These are phyloP conservation scores for Cladosporium sp. DNA, from an alignment of 2,329 filamentous ascomycete species.

Conservation along the genomic window DNA sequence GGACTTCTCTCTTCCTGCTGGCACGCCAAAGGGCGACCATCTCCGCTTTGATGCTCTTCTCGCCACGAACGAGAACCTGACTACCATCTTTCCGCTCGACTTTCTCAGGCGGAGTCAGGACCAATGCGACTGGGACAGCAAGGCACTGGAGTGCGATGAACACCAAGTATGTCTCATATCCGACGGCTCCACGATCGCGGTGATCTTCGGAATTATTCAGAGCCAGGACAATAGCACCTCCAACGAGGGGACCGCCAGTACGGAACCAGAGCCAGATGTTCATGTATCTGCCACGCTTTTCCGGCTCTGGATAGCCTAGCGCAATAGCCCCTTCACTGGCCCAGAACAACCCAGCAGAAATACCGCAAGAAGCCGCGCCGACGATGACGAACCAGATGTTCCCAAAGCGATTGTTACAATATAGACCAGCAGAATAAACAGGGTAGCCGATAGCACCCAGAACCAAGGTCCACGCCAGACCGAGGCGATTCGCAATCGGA, in stretches of 20 bases:
- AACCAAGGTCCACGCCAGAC: conserved; percentile 42
- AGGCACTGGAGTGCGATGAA: conserved; percentile 40
- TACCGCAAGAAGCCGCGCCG: conserved; percentile 45
- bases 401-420: conserved; percentile 48
- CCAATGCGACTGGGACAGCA: conserved; percentile 35
- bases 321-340: conserved; percentile 48
- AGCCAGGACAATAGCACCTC: conserved; percentile 44
- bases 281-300: conserved; percentile 45
- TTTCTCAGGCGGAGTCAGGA: conserved; percentile 38
- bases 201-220: conserved; percentile 20
- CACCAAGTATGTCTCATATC: conserved; percentile 38
- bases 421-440: conserved; percentile 45
- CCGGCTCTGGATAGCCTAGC: conserved; percentile 46
- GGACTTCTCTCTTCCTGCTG: conserved; percentile 31
- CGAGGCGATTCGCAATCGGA: conserved; percentile 47
- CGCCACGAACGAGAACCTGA: conserved; percentile 34
- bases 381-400: conserved; percentile 51
- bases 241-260: conserved; percentile 46
- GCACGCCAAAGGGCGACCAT: conserved; percentile 34
- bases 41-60: conserved; percentile 37
- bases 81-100: conserved; percentile 40
- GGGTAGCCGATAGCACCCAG: conserved; percentile 47
- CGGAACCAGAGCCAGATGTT: conserved; percentile 49
- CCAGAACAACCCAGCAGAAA: conserved; percentile 50
- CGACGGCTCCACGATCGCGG: conserved; percentile 29